Evolutionary conservation across 805 yeast species (phyloP), one percentile per base, ranked within the genome.

Genomic region (Candida krabiensis): DNA sequence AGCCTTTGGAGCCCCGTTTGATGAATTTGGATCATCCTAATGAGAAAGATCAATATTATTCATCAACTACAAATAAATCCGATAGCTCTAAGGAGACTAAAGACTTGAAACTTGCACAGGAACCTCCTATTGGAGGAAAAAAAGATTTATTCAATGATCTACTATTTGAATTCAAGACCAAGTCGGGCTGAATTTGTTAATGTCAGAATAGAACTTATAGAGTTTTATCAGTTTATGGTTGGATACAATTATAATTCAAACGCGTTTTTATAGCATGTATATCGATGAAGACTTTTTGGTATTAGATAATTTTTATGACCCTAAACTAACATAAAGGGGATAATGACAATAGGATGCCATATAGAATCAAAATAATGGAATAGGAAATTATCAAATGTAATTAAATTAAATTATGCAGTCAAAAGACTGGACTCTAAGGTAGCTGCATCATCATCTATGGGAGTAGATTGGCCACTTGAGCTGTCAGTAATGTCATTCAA

Each of bases 401-500:
- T n/a, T n/a, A n/a, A n/a, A n/a, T 24, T 16, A 34, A 26, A 30
- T 41, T 35, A 48, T 19, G 48, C 48, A 23, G 50, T 40, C 41
- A 44, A 38, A 9, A 48, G 28, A 33, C 45, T 41, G 32, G 52
- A 41, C 12, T 49, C 45, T 22, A 41, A 35, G 4, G 52, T 47
- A 19, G 52, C 30, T 17, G 38, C 43, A 35, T 43, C 48, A 30
- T 46, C 54, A 22, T 43, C 50, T 30, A 44, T 40, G 3, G 56
- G 55, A 3, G 56, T 50, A 3, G 50, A 40, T 30, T 37, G 43
- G 4, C 50, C 55, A 35, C 50, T 47, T 9, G 53, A 45, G 31
- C 39, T 39, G 26, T 44, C 48, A 16, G 35, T 43, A 22, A 37
- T 28, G 27, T 52, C 54, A 26, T 42, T 48, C 33, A 52, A 19